Conservation (phyloP, 495 filamentous ascomycete species). For the Xylaria cubensis region DNA sequence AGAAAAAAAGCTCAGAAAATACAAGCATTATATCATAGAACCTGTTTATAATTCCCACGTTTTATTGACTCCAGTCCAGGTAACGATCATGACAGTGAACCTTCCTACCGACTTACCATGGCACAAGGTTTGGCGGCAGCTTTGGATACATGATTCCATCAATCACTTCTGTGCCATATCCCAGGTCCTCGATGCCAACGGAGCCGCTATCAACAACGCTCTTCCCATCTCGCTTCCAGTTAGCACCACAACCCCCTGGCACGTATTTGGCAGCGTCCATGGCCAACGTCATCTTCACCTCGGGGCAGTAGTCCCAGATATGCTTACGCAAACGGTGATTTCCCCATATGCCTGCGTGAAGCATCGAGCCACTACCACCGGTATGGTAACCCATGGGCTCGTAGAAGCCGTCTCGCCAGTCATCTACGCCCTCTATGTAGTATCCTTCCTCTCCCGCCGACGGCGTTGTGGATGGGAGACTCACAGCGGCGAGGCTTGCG, state of each 20-base stretch:
- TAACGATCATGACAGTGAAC: background rate
- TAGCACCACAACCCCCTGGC: conserved; percentile 44
- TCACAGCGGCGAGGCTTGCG: conserved; percentile 27
- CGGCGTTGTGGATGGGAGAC: background rate
- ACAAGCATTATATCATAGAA: conserved; percentile 11
- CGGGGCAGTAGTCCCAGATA: conserved; percentile 60
- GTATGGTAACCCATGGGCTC: conserved; percentile 63
- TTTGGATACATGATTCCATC: conserved; percentile 52
- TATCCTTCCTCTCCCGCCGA: conserved; percentile 35
- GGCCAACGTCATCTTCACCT: conserved; percentile 58
- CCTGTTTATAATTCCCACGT: background rate
- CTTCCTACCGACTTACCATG: conserved; percentile 36
- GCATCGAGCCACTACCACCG: conserved; percentile 47
- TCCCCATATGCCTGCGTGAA: conserved; percentile 52
- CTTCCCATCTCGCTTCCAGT: conserved; percentile 46
- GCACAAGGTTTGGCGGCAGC: conserved; percentile 43
- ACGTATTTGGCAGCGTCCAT: conserved; percentile 56
- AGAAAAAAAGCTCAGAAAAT: conserved; percentile 3
- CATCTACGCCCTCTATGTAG: conserved; percentile 46
- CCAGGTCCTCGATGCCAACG: conserved; percentile 27
- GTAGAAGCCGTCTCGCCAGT: conserved; percentile 53
- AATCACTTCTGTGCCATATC: conserved; percentile 44
- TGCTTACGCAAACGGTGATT: conserved; percentile 48
- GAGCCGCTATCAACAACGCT: conserved; percentile 26
- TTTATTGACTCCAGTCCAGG: background rate